Conservation (phyloP, 2,329 filamentous ascomycete genomes). For the Beauveria rudraprayagi region DNA sequence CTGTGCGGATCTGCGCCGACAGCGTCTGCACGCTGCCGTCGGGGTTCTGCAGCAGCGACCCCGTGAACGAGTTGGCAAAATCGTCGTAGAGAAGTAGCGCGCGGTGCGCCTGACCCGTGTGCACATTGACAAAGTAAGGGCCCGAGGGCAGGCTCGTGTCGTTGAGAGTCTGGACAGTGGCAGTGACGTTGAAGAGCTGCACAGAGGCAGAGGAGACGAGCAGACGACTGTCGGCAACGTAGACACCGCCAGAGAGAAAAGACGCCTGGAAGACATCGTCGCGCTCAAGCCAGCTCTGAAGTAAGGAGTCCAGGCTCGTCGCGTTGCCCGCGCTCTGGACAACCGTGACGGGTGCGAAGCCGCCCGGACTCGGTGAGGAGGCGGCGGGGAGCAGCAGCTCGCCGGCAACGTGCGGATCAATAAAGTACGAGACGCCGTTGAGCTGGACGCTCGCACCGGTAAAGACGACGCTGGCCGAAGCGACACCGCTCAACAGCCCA, state of each 20-base stretch:
- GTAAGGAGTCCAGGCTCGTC: slow-evolving; percentile 17
- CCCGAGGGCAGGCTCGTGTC: slow-evolving; percentile 19
- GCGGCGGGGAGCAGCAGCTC: not conserved
- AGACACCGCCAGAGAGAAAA: slow-evolving; percentile 13
- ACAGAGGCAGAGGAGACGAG: slow-evolving; percentile 12
- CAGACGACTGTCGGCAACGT: slow-evolving; percentile 15
- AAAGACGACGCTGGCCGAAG: not conserved
- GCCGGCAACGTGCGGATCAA: slow-evolving; percentile 5
- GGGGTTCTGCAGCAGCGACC: slow-evolving; percentile 22
- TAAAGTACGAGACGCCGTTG: slow-evolving; percentile 1
- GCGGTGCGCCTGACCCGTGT: slow-evolving; percentile 24
- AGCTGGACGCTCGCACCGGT: slow-evolving; percentile 6
- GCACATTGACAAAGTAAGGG: slow-evolving; percentile 28
- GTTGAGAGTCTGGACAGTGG: not conserved
- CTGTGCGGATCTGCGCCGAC: slow-evolving; percentile 21
- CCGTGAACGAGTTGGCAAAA: slow-evolving; percentile 22
- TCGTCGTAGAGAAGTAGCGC: slow-evolving; percentile 30
- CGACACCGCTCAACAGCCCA: not conserved
- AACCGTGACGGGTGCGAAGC: slow-evolving; percentile 28
- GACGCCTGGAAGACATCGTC: slow-evolving; percentile 22
- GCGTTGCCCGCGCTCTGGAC: slow-evolving; percentile 18
- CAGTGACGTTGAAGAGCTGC: slow-evolving; percentile 13
- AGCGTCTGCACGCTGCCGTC: slow-evolving; percentile 24
- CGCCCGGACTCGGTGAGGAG: not conserved
- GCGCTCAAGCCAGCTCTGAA: slow-evolving; percentile 23